Conservation (phyloP, 176 grass and related monocot genomes). For the Chrysopogon serrulatus region DNA sequence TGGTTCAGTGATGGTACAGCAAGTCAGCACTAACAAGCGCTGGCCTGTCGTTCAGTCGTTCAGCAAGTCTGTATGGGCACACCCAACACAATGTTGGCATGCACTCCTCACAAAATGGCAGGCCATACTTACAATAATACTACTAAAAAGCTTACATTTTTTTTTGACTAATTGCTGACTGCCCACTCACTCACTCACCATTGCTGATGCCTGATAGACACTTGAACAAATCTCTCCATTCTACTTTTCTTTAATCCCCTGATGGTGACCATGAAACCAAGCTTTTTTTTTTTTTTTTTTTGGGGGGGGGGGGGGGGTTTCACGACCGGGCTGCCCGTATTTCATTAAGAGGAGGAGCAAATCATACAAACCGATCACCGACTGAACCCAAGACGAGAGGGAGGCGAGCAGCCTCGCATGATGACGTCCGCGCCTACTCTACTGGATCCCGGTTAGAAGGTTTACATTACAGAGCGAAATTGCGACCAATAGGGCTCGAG, state of each 20-base stretch:
- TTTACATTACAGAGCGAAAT: no score
- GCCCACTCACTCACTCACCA: neutral
- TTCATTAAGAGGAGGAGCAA: no score
- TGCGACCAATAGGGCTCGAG: no score
- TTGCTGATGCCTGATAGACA: neutral
- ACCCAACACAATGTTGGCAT: slow-evolving; percentile 17
- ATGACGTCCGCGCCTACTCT: no score
- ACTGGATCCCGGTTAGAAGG: no score
- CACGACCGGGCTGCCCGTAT: no score
- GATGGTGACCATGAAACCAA: neutral
- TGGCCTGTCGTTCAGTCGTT: slow-evolving; percentile 5
- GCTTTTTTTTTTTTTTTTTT: no score
- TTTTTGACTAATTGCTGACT: neutral
- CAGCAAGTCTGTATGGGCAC: slow-evolving; percentile 13
- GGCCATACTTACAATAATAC: neutral
- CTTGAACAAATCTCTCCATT: neutral
- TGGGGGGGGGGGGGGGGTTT: no score
- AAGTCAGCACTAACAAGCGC: neutral
- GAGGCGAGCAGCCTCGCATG: no score
- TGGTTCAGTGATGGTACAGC: slow-evolving; percentile 5
- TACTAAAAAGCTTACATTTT: neutral
- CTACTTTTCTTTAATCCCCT: neutral
- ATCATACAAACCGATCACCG: no score
- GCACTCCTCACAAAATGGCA: neutral
- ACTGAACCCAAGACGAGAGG: no score